Percentiles rank a stretch among this genome's conserved stretches.
Evolutionary conservation across 2,329 filamentous ascomycete species (phyloP).

Genomic region (Bertia moriformis): DNA sequence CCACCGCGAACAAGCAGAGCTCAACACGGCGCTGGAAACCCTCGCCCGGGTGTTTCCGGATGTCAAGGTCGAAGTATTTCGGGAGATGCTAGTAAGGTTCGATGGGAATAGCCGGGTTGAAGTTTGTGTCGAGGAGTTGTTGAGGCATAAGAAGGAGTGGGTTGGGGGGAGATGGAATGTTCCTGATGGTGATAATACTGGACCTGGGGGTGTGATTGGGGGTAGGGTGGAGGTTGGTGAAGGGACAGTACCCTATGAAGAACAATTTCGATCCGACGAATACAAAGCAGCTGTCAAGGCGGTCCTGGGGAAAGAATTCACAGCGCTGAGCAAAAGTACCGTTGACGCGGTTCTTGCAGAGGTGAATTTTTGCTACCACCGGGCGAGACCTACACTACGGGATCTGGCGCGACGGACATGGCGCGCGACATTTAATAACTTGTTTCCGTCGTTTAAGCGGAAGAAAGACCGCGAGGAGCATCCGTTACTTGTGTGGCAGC

Average conservation of each 20-base stretch:
- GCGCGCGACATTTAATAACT: constrained; percentile 23
- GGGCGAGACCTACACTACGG: constrained; percentile 23
- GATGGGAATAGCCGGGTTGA: constrained; percentile 27
- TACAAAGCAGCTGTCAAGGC: constrained; percentile 23
- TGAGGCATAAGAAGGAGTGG: constrained; percentile 27
- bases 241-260: constrained; percentile 17
- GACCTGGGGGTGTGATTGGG: neutral
- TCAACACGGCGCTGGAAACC: constrained; percentile 22
- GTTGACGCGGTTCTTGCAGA: constrained; percentile 29
- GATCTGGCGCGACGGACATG: constrained; percentile 25
- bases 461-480: constrained; percentile 21
- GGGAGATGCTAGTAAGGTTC: constrained; percentile 26
- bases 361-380: constrained; percentile 25
- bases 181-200: constrained; percentile 8
- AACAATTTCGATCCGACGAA: constrained; percentile 23
- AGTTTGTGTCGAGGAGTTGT: constrained; percentile 27
- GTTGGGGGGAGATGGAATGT: constrained; percentile 27
- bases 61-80: constrained; percentile 27
- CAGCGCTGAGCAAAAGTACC: constrained; percentile 21
- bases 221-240: constrained; percentile 4
- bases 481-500: constrained; percentile 21
- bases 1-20: constrained; percentile 16
- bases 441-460: constrained; percentile 22
- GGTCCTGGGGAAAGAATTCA: constrained; percentile 24
- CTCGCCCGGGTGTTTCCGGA: constrained; percentile 27